Evolutionary conservation across 2,329 filamentous ascomycete genomes (phyloP).

Genomic region (Lecanicillium sp.): DNA sequence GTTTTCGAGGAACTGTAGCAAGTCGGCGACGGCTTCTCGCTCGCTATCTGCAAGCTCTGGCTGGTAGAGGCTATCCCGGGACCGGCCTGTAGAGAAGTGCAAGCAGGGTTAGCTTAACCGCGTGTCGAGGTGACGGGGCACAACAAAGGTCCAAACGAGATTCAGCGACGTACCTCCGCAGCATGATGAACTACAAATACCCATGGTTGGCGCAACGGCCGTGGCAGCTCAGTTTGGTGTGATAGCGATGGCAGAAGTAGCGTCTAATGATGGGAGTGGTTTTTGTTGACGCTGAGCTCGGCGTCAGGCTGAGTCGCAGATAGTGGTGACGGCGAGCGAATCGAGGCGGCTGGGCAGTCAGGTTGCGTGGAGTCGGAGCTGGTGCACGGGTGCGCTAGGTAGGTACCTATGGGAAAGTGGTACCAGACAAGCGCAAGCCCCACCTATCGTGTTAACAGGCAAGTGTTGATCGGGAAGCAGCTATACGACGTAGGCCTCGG

Average conservation of each 20-base stretch:
- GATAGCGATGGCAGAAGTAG: conserved; percentile 5
- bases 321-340: too few species aligned
- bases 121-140: not conserved
- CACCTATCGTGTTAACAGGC: too few species aligned
- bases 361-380: too few species aligned
- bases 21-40: conserved; percentile 90
- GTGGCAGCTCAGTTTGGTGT: conserved; percentile 6
- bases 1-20: conserved; percentile 93
- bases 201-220: conserved; percentile 38
- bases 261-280: conserved; percentile 2
- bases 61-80: conserved; percentile 76
- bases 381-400: too few species aligned
- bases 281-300: conserved; percentile 8
- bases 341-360: too few species aligned
- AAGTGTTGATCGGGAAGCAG: too few species aligned
- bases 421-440: too few species aligned
- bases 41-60: conserved; percentile 90
- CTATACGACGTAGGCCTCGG: too few species aligned
- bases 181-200: conserved; percentile 51
- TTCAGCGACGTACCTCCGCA: conserved; percentile 36
- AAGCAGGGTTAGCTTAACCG: conserved; percentile 3
- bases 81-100: conserved; percentile 46
- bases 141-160: not conserved
- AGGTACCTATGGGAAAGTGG: too few species aligned
- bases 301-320: conserved; percentile 1